phyloP scores from a whole-genome alignment of 345 rosid species.

The Firmiana major region DNA sequence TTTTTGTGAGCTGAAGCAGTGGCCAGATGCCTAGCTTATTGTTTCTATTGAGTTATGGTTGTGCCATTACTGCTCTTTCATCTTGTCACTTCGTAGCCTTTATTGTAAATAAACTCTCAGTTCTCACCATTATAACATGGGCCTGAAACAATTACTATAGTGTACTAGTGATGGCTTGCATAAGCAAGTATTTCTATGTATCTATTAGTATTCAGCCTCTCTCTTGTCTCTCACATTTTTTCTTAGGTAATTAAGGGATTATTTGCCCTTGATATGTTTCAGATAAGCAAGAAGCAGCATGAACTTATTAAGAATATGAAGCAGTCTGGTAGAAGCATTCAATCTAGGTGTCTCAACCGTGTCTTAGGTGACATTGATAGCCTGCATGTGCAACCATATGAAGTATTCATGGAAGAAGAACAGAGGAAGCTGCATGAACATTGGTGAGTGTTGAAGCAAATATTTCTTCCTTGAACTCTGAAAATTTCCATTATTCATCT shows the following conservation, averaged over 20 bases:
- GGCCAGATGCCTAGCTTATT: background rate
- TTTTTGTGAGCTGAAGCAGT: background rate
- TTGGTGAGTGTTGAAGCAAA: constrained; percentile 58
- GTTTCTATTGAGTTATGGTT: background rate
- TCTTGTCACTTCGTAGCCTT: background rate
- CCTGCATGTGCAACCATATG: constrained; percentile 78
- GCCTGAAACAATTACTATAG: background rate
- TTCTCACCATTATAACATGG: background rate
- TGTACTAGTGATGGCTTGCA: background rate
- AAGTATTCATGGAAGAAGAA: constrained; percentile 87
- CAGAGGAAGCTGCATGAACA: constrained; percentile 68
- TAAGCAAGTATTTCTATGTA: background rate
- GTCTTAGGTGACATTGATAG: constrained; percentile 65
- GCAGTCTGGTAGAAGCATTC: constrained; percentile 77
- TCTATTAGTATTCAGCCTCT: background rate
- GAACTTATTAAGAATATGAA: constrained; percentile 84
- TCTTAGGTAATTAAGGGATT: constrained; percentile 20
- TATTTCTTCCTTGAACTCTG: constrained; percentile 8
- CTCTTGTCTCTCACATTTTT: background rate
- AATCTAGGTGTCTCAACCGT: constrained; percentile 61
- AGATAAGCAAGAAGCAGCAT: constrained; percentile 97
- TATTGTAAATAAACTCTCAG: background rate
- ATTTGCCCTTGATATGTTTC: constrained; percentile 25
- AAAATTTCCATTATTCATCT: constrained; percentile 13
- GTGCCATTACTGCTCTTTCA: background rate